Base-by-base conservation (phyloP, 495 filamentous ascomycete genomes). In the Talaromyces nanjingensis region DNA sequence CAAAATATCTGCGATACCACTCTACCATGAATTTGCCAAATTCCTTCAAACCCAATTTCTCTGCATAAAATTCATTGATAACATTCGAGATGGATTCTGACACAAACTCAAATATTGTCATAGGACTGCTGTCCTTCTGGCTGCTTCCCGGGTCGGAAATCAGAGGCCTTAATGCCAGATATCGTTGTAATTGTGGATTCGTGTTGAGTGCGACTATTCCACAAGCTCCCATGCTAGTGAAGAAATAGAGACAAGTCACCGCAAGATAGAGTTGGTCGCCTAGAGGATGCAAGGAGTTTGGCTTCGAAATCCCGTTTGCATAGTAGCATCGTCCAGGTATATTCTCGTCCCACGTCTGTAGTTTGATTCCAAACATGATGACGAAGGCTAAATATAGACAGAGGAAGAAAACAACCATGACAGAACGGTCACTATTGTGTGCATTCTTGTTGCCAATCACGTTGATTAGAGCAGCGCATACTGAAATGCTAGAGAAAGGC, bases 381-480 rank as follows among this genome's bases (percentile, higher is more conserved):
- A 45, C 39, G 22, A 47, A 47, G 2, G 24, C 34, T 12, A 47
- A 31, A 11, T 60, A 45, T 42, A 45, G 39, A 45, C n/a, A 45
- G 12, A 60, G 18, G 11, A 47, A 47, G 34, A 60, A 12, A 11
- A 14, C 20, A 20, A 45, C 33, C 33, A 60, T 14, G 16, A 60
- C 22, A 24, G 59, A 9, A 47, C 59, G 59, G 12, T 60, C 34
- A 12, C n/a, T 22, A 14, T 24, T 60, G 34, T 45, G 20, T 3
- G 59, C 39, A 42, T 47, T 60, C 20, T 60, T 60, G 59, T 60
- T 33, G 18, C 59, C 39, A 42, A 60, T 25, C 18, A 60, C 59
- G 12, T 60, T 42, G 18, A 60, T 31, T 8, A 42, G 39, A n/a
- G 59, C 33, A 20, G 59, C 59, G 20, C 59, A 60, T 0, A 60